phyloP scores from a whole-genome alignment of 2,329 filamentous ascomycete species.

The Anisogramma anomala region DNA sequence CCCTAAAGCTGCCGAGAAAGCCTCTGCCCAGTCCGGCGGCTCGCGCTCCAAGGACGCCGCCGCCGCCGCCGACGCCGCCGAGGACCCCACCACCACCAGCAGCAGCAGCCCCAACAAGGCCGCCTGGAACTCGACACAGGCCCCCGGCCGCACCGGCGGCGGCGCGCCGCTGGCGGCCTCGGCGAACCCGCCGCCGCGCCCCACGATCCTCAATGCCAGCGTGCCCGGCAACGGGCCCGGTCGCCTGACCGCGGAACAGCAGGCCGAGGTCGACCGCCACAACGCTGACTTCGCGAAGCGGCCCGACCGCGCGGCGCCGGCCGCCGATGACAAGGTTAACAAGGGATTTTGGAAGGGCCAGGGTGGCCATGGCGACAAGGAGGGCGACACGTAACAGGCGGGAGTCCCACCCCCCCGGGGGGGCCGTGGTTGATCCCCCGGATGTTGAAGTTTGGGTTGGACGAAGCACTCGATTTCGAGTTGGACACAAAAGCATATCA shows the following conservation, averaged over 20 bases:
- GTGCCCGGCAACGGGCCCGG: conserved; percentile 25
- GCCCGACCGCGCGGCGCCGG: conserved; percentile 34
- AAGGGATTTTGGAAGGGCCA: conserved; percentile 39
- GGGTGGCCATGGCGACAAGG: conserved; percentile 7
- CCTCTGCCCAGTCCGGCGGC: conserved; percentile 21
- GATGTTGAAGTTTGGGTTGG: no score
- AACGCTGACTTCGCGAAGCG: conserved; percentile 45
- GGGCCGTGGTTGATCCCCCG: no score
- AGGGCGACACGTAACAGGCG: background rate
- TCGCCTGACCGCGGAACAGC: conserved; percentile 37
- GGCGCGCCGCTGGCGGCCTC: conserved; percentile 26
- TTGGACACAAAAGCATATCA: no score
- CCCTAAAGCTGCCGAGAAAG: conserved; percentile 18
- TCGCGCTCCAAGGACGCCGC: conserved; percentile 28
- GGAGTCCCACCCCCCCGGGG: background rate
- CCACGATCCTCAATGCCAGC: conserved; percentile 40
- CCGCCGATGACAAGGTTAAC: conserved; percentile 39
- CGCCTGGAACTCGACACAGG: conserved; percentile 13
- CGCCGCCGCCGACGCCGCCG: conserved; percentile 18
- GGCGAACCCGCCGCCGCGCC: conserved; percentile 28
- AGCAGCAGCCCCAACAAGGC: background rate
- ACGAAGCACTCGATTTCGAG: no score
- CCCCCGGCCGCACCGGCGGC: conserved; percentile 29
- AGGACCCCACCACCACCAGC: background rate
- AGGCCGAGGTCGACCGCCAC: conserved; percentile 45